Evolutionary conservation across 2,329 filamentous ascomycete species (phyloP).

Genomic region (Stachybotrys chartarum): DNA sequence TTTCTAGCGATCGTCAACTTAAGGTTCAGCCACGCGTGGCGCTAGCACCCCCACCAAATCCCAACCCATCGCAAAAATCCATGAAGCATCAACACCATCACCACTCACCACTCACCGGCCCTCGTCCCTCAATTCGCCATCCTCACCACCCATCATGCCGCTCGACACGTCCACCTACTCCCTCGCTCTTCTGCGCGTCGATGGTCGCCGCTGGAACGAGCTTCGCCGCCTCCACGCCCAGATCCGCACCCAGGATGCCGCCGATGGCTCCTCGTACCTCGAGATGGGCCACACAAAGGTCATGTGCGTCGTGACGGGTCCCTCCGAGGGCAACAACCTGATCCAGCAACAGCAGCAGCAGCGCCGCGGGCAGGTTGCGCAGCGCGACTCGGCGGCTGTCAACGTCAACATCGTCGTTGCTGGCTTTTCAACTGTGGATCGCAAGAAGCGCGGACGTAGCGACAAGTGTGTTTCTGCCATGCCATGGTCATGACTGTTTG

Average conservation of each 20-base stretch:
- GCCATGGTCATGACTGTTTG: not conserved
- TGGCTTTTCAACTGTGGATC: constrained; percentile 81
- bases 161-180: constrained; percentile 91
- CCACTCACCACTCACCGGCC: not conserved
- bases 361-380: constrained; percentile 35
- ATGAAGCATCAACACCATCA: not conserved
- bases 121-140: not conserved
- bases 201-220: constrained; percentile 93
- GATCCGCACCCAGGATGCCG: constrained; percentile 85
- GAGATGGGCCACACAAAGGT: constrained; percentile 98
- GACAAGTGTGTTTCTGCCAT: constrained; percentile 59
- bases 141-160: constrained; percentile 54
- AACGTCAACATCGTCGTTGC: constrained; percentile 78
- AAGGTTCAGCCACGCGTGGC: not conserved
- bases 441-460: constrained; percentile 65
- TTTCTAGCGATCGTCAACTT: too few species aligned
- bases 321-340: constrained; percentile 49
- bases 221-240: constrained; percentile 81
- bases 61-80: not conserved
- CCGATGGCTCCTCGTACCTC: constrained; percentile 87
- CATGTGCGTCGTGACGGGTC: constrained; percentile 85
- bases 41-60: not conserved
- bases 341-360: constrained; percentile 23
- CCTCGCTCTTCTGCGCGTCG: constrained; percentile 75
- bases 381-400: constrained; percentile 47